Evolutionary conservation across 805 yeast species (phyloP).

Genomic region (Zygotorulaspora danielsina): DNA sequence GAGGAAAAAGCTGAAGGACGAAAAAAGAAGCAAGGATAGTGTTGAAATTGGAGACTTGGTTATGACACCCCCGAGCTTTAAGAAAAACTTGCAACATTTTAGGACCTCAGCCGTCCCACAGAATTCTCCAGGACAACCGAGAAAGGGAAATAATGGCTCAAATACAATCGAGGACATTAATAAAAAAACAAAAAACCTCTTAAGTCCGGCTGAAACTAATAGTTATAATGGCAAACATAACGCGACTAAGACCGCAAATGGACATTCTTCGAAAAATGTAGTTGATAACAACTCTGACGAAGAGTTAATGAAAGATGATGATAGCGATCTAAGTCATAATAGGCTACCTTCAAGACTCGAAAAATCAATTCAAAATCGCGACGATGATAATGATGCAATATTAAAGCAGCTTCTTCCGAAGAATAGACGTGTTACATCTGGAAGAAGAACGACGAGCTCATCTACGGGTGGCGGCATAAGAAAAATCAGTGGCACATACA

Average conservation of each 20-base stretch:
- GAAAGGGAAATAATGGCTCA: constrained; percentile 49
- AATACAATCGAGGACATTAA: constrained; percentile 36
- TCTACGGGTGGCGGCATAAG: constrained; percentile 34
- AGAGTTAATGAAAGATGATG: constrained; percentile 28
- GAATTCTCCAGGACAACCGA: constrained; percentile 96
- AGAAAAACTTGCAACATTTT: constrained; percentile 33
- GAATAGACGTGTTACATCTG: constrained; percentile 31
- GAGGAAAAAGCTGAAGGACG: constrained; percentile 36
- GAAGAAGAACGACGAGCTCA: constrained; percentile 33
- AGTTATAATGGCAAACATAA: constrained; percentile 12
- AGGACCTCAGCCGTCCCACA: constrained; percentile 57
- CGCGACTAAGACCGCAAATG: constrained; percentile 15
- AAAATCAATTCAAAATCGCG: constrained; percentile 11
- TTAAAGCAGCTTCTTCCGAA: constrained; percentile 32
- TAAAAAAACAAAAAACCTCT: constrained; percentile 10
- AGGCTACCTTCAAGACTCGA: constrained; percentile 9
- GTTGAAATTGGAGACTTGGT: constrained; percentile 23
- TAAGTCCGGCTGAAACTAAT: constrained; percentile 15
- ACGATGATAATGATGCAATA: constrained; percentile 21
- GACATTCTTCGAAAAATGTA: constrained; percentile 9
- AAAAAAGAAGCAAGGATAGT: constrained; percentile 28
- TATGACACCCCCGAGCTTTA: constrained; percentile 37
- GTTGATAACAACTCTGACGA: constrained; percentile 27
- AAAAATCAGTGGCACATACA: constrained; percentile 34
- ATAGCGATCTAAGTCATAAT: constrained; percentile 25